Evolutionary conservation across 495 filamentous ascomycete genomes (phyloP).

Genomic region (Podospora sp.): DNA sequence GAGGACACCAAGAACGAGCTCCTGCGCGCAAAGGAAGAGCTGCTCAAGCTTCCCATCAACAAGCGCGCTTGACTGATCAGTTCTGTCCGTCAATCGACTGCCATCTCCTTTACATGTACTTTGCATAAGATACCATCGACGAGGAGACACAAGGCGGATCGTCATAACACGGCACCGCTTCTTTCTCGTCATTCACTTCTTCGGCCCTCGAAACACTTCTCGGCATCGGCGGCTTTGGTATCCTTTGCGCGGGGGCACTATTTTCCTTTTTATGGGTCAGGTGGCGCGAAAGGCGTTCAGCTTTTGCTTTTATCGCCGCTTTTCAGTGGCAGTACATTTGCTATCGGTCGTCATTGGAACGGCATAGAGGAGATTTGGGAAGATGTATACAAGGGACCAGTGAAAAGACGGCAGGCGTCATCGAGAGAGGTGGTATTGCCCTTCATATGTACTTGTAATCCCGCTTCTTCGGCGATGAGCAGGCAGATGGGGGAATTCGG

Average conservation of each 20-base stretch:
- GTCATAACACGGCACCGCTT: background rate
- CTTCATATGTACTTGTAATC: conserved; percentile 11
- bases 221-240: background rate
- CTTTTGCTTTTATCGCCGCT: background rate
- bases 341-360: background rate
- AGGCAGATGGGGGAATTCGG: background rate
- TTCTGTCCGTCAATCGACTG: background rate
- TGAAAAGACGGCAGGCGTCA: background rate
- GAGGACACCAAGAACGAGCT: conserved; percentile 44
- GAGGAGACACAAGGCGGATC: background rate
- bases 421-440: background rate
- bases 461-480: background rate
- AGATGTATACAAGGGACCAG: background rate
- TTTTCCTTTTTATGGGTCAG: background rate
- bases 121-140: background rate
- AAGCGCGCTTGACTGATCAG: background rate
- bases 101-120: background rate
- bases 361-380: background rate
- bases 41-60: background rate
- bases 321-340: background rate
- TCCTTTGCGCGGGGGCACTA: background rate
- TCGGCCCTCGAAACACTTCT: background rate
- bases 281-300: background rate
- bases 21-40: conserved; percentile 30
- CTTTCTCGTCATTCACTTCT: background rate